Percentiles rank a stretch among this genome's conserved stretches.
These are phyloP conservation scores for Erysimum cheiranthoides DNA, from an alignment of 345 rosid genomes.

Conservation along the genomic window DNA sequence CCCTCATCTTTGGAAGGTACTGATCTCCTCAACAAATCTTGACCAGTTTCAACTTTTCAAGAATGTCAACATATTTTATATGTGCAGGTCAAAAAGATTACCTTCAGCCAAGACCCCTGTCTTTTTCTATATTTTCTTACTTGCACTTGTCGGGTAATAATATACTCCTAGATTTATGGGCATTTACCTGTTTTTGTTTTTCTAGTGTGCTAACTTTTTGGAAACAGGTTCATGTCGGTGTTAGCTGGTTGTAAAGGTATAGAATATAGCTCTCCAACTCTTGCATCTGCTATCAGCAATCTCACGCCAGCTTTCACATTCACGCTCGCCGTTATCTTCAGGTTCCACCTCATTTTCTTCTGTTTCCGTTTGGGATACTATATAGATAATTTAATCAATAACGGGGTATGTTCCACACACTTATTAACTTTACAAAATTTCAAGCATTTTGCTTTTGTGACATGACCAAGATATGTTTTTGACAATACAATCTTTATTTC, in stretches of 20 bases:
- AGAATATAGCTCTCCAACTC: conserved; percentile 44
- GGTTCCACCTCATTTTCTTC: conserved; percentile 28
- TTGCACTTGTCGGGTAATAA: conserved; percentile 41
- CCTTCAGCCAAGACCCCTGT: conserved; percentile 31
- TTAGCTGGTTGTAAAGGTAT: conserved; percentile 40
- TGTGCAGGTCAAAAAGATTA: conserved; percentile 39
- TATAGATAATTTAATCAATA: neutral
- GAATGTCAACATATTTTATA: conserved; percentile 12
- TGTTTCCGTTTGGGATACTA: neutral
- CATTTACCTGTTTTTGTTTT: neutral
- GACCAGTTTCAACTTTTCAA: neutral
- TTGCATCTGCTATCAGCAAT: conserved; percentile 43
- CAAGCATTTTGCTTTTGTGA: conserved; percentile 2
- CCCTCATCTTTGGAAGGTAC: conserved; percentile 41
- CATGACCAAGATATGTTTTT: conserved; percentile 1
- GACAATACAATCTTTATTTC: neutral
- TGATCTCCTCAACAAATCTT: neutral
- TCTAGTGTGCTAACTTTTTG: conserved; percentile 19
- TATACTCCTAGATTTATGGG: neutral
- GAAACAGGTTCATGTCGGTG: conserved; percentile 25
- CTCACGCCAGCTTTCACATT: conserved; percentile 45
- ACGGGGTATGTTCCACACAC: neutral
- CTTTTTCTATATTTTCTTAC: conserved; percentile 42
- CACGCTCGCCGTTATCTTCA: conserved; percentile 42
- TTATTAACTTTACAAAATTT: neutral